These are phyloP conservation scores for Crepidotus variabilis DNA, from an alignment of 768 basidiomycete genomes.

Conservation along the genomic window DNA sequence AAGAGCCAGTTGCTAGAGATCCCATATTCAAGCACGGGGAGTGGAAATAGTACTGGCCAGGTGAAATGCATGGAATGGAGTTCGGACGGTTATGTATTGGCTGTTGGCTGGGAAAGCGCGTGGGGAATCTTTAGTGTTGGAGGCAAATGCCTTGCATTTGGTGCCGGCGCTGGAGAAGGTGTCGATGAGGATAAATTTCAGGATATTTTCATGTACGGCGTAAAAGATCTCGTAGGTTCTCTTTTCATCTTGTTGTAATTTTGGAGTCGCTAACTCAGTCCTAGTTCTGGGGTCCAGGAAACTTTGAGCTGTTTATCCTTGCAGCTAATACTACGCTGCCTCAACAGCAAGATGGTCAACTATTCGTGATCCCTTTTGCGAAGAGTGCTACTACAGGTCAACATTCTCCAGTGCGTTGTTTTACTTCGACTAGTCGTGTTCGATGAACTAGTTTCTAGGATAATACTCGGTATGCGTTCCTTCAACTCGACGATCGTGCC, in stretches of 20 bases:
- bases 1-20: slow-evolving; percentile 58
- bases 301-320: slow-evolving; percentile 82
- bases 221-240: slow-evolving; percentile 63
- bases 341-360: slow-evolving; percentile 48
- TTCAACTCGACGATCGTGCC: slow-evolving; percentile 93
- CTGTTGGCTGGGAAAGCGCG: slow-evolving; percentile 85
- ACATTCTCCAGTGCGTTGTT: slow-evolving; percentile 73
- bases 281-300: slow-evolving; percentile 93
- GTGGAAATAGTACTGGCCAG: slow-evolving; percentile 53
- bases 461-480: slow-evolving; percentile 92
- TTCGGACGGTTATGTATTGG: slow-evolving; percentile 91
- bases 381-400: slow-evolving; percentile 92
- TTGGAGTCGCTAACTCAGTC: background rate
- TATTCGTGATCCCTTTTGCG: slow-evolving; percentile 88
- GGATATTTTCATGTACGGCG: slow-evolving; percentile 84
- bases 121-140: slow-evolving; percentile 92
- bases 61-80: slow-evolving; percentile 84
- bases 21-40: slow-evolving; percentile 42
- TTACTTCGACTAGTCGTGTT: background rate
- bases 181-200: slow-evolving; percentile 67
- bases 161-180: slow-evolving; percentile 63
- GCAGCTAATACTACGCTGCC: slow-evolving; percentile 43
- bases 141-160: slow-evolving; percentile 81
- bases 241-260: too few relatives aligned
- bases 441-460: slow-evolving; percentile 47